These are phyloP conservation scores for Venturia nashicola DNA, from an alignment of 2,329 filamentous ascomycete species.

Conservation along the genomic window DNA sequence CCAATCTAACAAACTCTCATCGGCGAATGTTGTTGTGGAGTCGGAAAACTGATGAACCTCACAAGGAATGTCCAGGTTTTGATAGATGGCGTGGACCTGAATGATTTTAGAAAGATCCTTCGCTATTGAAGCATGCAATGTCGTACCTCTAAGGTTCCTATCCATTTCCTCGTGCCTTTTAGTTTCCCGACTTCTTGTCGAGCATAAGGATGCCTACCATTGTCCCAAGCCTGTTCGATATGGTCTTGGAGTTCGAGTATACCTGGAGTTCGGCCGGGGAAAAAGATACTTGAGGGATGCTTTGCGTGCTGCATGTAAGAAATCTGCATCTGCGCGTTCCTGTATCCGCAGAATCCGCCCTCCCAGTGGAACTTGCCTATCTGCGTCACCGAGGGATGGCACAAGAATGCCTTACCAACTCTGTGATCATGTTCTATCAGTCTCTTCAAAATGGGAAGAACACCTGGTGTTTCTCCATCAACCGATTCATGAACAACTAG, in stretches of 20 bases:
- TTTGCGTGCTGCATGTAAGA: constrained; percentile 59
- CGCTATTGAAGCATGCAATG: neutral
- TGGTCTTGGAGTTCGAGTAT: constrained; percentile 74
- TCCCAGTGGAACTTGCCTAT: constrained; percentile 70
- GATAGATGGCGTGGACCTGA: constrained; percentile 68
- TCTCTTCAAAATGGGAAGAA: constrained; percentile 34
- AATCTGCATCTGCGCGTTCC: constrained; percentile 85
- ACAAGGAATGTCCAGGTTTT: constrained; percentile 49
- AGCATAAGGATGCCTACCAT: constrained; percentile 63
- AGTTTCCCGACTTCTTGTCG: constrained; percentile 78
- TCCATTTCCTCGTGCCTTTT: constrained; percentile 82
- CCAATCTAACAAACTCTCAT: constrained; percentile 47
- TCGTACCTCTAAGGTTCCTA: constrained; percentile 75
- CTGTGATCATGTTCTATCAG: constrained; percentile 45
- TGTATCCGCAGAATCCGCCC: constrained; percentile 87
- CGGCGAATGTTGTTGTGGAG: constrained; percentile 33
- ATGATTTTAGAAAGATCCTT: neutral
- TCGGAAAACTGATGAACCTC: constrained; percentile 40
- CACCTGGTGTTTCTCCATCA: constrained; percentile 32
- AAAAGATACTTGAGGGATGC: constrained; percentile 45
- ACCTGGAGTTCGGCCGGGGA: constrained; percentile 51
- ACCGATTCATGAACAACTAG: constrained; percentile 28
- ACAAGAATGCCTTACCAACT: constrained; percentile 65
- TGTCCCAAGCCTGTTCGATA: constrained; percentile 83
- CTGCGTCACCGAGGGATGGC: constrained; percentile 62